Base-by-base conservation (phyloP, 192 early-diverging fungal genomes). In the Rhizoclosmatium sp. region DNA sequence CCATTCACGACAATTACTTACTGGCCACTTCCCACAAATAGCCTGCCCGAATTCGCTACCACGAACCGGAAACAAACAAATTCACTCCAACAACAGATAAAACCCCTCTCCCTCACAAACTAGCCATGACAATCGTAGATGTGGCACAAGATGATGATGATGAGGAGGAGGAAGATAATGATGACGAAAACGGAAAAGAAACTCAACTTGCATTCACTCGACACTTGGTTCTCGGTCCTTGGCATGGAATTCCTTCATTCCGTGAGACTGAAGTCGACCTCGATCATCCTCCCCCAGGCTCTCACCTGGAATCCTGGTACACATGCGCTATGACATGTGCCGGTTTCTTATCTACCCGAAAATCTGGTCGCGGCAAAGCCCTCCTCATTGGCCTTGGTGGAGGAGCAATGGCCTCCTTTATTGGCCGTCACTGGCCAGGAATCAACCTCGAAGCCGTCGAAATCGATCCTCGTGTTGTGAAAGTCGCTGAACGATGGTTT, bases 91-190 rank as follows among this genome's bases (percentile, higher is more conserved):
- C 68, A 31, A 61, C 2, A 7, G 59, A 78, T 21, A 45, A 16
- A 42, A 65, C 71, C 5, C 75, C 75, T 31, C 75, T 76, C n/a
- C 75, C 75, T 21, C 75, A 49, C n/a, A 76, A 76, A 66, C 75
- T 76, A 19, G 78, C 78, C 47, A 56, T 80, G 54, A 80, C 78
- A 9, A 48, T 80, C 49, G 78, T 80, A 16, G 78, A 80, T 51
- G 78, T 80, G 44, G 78, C 70, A 41, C 78, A 80, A 48, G 78
- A 80, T 23, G 78, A 79, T 61, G 78, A 80, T 40, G 77, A 78
- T 7, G 77, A 78, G 46, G 65, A 68, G 10, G 78, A 79, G 60
- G 78, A 72, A 23, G 71, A 80, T 46, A 54, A 78, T 56, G 23
- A 21, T 14, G 4, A n/a, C 14, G 75, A 76, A 65, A 48, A 40